Evolutionary conservation across 2,329 filamentous ascomycete species (phyloP).

Genomic region (Aspergillus fumigatus): DNA sequence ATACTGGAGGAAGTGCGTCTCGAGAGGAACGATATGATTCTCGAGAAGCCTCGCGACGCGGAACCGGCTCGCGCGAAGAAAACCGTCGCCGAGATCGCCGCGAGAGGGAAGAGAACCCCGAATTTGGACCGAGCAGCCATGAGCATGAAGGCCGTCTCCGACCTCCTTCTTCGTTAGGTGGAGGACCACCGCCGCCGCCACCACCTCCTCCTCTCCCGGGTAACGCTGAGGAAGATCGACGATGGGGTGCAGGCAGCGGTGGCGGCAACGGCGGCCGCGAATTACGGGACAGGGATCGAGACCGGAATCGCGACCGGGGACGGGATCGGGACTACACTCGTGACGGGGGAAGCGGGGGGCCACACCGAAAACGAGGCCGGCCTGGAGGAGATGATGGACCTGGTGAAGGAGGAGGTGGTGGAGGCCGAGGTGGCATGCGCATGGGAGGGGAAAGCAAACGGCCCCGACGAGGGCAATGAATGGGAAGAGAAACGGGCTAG

Average conservation of each 20-base stretch:
- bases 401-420: constrained; percentile 16
- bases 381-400: constrained; percentile 31
- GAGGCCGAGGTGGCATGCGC: constrained; percentile 34
- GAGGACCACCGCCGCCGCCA: constrained; percentile 25
- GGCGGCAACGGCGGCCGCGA: constrained; percentile 25
- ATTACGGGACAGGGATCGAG: constrained; percentile 33
- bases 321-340: constrained; percentile 31
- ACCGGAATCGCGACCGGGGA: constrained; percentile 31
- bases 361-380: constrained; percentile 36
- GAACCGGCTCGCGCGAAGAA: constrained; percentile 30
- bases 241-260: constrained; percentile 19
- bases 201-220: constrained; percentile 23
- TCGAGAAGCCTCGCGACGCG: constrained; percentile 30
- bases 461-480: constrained; percentile 35
- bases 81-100: constrained; percentile 32
- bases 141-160: constrained; percentile 33
- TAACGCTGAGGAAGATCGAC: constrained; percentile 29
- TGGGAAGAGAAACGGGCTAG: background rate
- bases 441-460: constrained; percentile 40
- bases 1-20: constrained; percentile 18
- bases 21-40: constrained; percentile 24
- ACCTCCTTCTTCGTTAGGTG: constrained; percentile 30
- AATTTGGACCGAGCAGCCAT: constrained; percentile 17
- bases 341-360: constrained; percentile 22
- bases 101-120: constrained; percentile 31